A percentile compares a stretch with the other conserved stretches of the same genome.
Evolutionary conservation across 345 rosid genomes (phyloP).

Genomic region (Clarkia xantiana): DNA sequence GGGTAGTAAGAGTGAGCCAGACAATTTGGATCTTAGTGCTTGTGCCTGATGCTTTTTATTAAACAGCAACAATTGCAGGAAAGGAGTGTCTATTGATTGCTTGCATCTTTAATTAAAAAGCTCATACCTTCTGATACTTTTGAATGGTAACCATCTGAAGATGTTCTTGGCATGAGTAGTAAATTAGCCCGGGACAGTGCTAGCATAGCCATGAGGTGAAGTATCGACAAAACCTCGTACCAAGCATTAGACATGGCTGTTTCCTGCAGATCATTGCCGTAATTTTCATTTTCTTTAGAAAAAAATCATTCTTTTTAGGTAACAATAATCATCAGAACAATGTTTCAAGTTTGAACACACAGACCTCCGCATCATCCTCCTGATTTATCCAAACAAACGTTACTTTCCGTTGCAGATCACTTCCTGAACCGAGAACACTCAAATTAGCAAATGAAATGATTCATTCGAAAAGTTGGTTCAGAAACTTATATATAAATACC

Average conservation of each 20-base stretch:
- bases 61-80: not conserved
- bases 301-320: not conserved
- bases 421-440: constrained; percentile 28
- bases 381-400: constrained; percentile 86
- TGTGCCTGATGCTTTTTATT: too few species aligned
- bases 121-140: constrained; percentile 86
- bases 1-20: too few species aligned
- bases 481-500: constrained; percentile 26
- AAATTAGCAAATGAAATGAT: not conserved
- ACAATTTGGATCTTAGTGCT: too few species aligned
- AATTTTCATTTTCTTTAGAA: not conserved
- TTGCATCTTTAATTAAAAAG: too few species aligned
- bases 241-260: constrained; percentile 76
- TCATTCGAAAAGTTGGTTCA: constrained; percentile 2
- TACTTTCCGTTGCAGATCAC: constrained; percentile 62
- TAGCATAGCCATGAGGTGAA: constrained; percentile 96
- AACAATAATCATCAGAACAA: too few species aligned
- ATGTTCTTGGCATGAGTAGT: constrained; percentile 82
- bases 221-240: constrained; percentile 91
- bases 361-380: constrained; percentile 90
- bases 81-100: not conserved
- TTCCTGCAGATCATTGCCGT: constrained; percentile 39
- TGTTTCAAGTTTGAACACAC: not conserved
- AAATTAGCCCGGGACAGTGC: constrained; percentile 77
- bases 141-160: constrained; percentile 61